These are phyloP conservation scores for Fusarium verrucosum DNA, from an alignment of 2,329 filamentous ascomycete genomes.

Conservation along the genomic window DNA sequence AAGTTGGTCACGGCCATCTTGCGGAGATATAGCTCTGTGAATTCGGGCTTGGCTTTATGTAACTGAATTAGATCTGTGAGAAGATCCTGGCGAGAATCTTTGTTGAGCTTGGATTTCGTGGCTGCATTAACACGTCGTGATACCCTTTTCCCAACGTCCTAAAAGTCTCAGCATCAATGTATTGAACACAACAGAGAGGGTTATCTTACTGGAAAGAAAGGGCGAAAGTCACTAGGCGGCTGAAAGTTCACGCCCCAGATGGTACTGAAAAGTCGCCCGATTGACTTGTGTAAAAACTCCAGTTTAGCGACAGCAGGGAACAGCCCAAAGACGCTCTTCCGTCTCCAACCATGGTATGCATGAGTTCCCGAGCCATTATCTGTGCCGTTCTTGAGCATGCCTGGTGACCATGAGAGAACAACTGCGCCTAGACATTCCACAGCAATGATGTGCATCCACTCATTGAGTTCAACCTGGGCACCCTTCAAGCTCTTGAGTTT, in stretches of 20 bases:
- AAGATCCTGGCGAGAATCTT: slow-evolving; percentile 52
- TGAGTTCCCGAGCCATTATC: slow-evolving; percentile 60
- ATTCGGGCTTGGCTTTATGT: slow-evolving; percentile 56
- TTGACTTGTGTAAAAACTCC: slow-evolving; percentile 49
- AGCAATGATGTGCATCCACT: slow-evolving; percentile 66
- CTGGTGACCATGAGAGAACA: slow-evolving; percentile 63
- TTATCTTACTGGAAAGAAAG: slow-evolving; percentile 59
- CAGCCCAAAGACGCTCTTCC: slow-evolving; percentile 62
- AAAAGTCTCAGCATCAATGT: background rate
- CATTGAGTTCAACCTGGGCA: slow-evolving; percentile 57
- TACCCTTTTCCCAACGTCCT: slow-evolving; percentile 51
- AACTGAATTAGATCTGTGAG: slow-evolving; percentile 58
- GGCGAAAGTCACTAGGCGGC: slow-evolving; percentile 55
- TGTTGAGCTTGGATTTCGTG: slow-evolving; percentile 42
- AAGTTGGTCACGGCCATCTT: slow-evolving; percentile 65
- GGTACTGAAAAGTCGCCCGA: slow-evolving; percentile 53
- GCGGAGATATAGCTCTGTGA: slow-evolving; percentile 58
- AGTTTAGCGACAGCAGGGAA: slow-evolving; percentile 56
- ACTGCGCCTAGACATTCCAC: slow-evolving; percentile 62
- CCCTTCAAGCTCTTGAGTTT: slow-evolving; percentile 52
- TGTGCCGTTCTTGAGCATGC: slow-evolving; percentile 54
- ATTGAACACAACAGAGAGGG: fast-evolving
- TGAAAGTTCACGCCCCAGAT: slow-evolving; percentile 58
- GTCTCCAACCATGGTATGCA: slow-evolving; percentile 61
- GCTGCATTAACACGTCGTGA: slow-evolving; percentile 48